Conservation (phyloP, 1,139 yeast genomes). For the Candida tunisiensis region DNA sequence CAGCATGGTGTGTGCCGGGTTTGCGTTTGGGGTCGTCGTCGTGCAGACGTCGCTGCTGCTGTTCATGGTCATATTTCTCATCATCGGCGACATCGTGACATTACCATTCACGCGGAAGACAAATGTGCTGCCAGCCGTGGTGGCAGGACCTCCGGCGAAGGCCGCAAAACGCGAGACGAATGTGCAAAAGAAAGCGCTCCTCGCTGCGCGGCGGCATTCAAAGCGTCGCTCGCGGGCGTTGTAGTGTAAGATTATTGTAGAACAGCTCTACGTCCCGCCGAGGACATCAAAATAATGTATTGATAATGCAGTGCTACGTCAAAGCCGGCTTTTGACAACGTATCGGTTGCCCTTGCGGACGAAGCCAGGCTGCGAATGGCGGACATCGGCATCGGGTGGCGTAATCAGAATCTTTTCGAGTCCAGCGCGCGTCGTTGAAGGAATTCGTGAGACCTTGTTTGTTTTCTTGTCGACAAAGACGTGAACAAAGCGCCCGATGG, state of each 20-base stretch:
- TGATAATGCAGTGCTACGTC: too few relatives aligned
- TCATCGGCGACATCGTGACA: slow-evolving; percentile 11
- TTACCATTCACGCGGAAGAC: not conserved
- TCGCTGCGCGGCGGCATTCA: not conserved
- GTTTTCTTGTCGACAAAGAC: slow-evolving; percentile 15
- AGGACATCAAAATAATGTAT: too few relatives aligned
- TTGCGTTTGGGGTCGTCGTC: slow-evolving; percentile 9
- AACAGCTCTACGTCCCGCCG: not conserved
- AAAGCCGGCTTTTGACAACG: too few relatives aligned
- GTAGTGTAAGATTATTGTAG: not conserved
- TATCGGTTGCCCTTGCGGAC: too few relatives aligned
- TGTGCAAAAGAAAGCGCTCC: too few relatives aligned
- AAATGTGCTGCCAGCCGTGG: not conserved
- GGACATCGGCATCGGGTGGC: too few relatives aligned
- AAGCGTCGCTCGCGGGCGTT: slow-evolving; percentile 1
- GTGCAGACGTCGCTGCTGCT: slow-evolving; percentile 12
- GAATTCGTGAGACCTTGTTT: slow-evolving; percentile 10
- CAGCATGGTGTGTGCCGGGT: slow-evolving; percentile 6
- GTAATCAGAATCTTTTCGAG: not conserved
- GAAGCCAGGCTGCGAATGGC: too few relatives aligned
- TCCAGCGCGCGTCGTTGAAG: slow-evolving; percentile 7
- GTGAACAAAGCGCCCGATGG: slow-evolving; percentile 15
- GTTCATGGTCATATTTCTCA: slow-evolving; percentile 12
- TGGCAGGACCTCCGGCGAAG: too few relatives aligned
- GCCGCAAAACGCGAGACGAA: too few relatives aligned